Conservation (phyloP, 441 rosid genomes). For the Sinapis alba region DNA sequence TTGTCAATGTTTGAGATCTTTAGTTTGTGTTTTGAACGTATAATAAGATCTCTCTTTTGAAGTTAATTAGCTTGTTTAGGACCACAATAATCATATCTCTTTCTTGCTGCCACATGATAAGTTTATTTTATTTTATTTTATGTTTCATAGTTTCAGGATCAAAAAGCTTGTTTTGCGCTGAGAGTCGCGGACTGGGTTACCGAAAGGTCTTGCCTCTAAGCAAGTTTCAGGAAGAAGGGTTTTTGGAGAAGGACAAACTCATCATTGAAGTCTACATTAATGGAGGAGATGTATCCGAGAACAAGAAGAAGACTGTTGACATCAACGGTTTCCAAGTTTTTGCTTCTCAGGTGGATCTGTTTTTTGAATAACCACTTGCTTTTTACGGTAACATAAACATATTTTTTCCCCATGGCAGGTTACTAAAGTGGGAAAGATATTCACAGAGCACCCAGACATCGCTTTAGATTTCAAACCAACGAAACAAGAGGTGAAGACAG, state of each 20-base stretch:
- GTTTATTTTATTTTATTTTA: too few relatives aligned
- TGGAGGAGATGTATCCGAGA: conserved; percentile 7
- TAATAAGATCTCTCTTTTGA: too few relatives aligned
- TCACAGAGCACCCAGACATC: conserved; percentile 14
- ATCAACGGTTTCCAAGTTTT: not conserved
- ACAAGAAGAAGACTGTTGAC: conserved; percentile 8
- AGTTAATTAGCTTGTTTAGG: too few relatives aligned
- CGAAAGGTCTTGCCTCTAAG: not conserved
- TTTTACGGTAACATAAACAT: not conserved
- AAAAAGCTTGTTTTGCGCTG: not conserved
- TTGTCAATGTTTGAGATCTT: not conserved
- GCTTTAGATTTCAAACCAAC: not conserved
- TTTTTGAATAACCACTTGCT: not conserved
- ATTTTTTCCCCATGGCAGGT: conserved; percentile 9
- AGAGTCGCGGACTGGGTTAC: not conserved
- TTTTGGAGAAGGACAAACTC: conserved; percentile 7
- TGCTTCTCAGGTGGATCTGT: conserved; percentile 22
- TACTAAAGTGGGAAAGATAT: not conserved
- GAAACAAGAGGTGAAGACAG: conserved; percentile 1
- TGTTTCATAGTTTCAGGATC: not conserved
- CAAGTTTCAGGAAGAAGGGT: conserved; percentile 6
- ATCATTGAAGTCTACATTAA: conserved; percentile 21
- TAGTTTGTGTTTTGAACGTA: not conserved
- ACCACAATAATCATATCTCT: too few relatives aligned
- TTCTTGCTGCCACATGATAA: too few relatives aligned